A percentile compares a stretch with the other conserved stretches of the same genome.
phyloP scores from a whole-genome alignment of 2,329 filamentous ascomycete species.

The Mariannaea elegans region DNA sequence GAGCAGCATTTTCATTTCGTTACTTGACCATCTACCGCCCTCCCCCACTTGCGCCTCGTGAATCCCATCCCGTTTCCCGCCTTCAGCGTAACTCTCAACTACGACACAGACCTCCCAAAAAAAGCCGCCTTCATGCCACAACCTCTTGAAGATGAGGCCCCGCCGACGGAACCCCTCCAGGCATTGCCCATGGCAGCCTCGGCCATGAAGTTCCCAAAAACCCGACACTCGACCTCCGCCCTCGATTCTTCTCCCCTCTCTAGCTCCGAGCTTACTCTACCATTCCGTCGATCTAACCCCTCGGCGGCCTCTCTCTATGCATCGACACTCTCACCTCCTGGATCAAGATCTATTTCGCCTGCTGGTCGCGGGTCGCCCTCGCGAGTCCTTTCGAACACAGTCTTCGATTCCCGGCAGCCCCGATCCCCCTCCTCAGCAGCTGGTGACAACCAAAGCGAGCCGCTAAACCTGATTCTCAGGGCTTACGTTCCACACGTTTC shows the following conservation, averaged over 20 bases:
- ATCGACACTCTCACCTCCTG: slow-evolving; percentile 72
- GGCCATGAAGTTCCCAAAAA: slow-evolving; percentile 66
- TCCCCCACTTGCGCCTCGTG: slow-evolving; percentile 37
- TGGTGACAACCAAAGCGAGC: slow-evolving; percentile 60
- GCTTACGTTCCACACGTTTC: slow-evolving; percentile 91
- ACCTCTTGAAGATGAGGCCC: slow-evolving; percentile 66
- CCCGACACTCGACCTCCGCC: slow-evolving; percentile 65
- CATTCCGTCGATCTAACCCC: slow-evolving; percentile 63
- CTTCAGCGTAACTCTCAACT: slow-evolving; percentile 18
- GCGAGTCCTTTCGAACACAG: slow-evolving; percentile 64
- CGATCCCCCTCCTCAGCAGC: slow-evolving; percentile 55
- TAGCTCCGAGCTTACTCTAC: slow-evolving; percentile 62
- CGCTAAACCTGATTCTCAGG: slow-evolving; percentile 75
- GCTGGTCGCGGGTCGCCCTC: slow-evolving; percentile 67
- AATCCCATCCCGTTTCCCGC: slow-evolving; percentile 27
- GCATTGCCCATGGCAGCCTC: slow-evolving; percentile 74
- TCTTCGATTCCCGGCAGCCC: slow-evolving; percentile 60
- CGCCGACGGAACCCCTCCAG: slow-evolving; percentile 73
- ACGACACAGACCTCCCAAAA: slow-evolving; percentile 24
- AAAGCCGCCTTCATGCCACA: slow-evolving; percentile 70
- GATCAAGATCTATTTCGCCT: slow-evolving; percentile 74
- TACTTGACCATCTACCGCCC: slow-evolving; percentile 31
- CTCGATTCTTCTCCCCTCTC: slow-evolving; percentile 56
- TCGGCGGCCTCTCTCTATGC: slow-evolving; percentile 70
- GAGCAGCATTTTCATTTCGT: slow-evolving; percentile 33